Evolutionary conservation across 768 basidiomycete species (phyloP).

Genomic region (Pleurotus platypus): DNA sequence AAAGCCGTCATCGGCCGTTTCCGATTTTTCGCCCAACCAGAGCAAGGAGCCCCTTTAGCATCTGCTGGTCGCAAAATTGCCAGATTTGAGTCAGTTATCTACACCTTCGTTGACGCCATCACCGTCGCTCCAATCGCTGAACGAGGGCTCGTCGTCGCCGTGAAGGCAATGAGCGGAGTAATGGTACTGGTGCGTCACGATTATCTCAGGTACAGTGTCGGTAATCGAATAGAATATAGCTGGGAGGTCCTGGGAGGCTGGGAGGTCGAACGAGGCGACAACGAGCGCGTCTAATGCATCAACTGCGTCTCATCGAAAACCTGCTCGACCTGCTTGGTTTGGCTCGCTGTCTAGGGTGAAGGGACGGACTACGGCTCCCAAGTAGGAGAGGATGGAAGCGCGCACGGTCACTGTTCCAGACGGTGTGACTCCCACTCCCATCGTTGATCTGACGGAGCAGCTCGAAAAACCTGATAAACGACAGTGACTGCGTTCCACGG

Average conservation of each 20-base stretch:
- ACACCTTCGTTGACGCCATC: neutral
- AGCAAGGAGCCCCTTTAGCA: constrained; percentile 32
- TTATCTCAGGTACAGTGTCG: neutral
- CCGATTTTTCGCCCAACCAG: constrained; percentile 43
- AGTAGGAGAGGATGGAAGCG: constrained; percentile 16
- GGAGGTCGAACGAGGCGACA: no score
- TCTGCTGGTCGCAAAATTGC: constrained; percentile 33
- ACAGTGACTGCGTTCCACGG: no score
- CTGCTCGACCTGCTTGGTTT: constrained; percentile 27
- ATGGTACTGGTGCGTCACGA: neutral
- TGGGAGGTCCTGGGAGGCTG: no score
- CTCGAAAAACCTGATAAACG: neutral
- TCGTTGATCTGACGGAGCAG: neutral
- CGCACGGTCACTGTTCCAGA: constrained; percentile 1
- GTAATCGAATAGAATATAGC: no score
- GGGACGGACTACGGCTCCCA: constrained; percentile 20
- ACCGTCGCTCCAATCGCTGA: neutral
- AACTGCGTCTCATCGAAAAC: neutral
- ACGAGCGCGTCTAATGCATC: neutral
- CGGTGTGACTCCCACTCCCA: neutral
- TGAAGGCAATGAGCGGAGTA: no score
- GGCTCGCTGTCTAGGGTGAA: constrained; percentile 24
- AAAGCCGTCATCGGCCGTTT: no score
- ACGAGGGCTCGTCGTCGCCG: neutral
- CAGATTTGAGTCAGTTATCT: constrained; percentile 9